These are phyloP conservation scores for Apocynum venetum DNA, from an alignment of 257 asterid genomes.

Conservation along the genomic window DNA sequence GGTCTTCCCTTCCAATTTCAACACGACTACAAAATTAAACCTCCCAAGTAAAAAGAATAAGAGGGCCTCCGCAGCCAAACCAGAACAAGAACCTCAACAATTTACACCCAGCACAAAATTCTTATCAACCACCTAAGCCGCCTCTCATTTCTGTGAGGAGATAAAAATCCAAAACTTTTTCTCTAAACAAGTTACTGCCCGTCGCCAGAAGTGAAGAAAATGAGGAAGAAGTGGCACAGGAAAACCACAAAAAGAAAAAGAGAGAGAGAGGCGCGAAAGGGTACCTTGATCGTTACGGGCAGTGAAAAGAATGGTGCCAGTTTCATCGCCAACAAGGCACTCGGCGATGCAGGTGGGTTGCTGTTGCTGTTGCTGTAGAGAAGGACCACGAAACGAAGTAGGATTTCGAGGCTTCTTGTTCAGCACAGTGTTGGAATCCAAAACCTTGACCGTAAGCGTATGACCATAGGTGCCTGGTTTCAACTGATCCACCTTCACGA, in stretches of 20 bases:
- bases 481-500: constrained; percentile 58
- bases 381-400: constrained; percentile 39
- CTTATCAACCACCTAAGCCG: too few relatives aligned
- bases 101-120: neutral
- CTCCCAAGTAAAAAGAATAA: neutral
- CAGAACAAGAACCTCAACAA: neutral
- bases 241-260: neutral
- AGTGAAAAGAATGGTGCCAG: constrained; percentile 74
- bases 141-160: neutral
- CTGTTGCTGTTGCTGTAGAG: constrained; percentile 46
- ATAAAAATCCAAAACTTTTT: neutral
- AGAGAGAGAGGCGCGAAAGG: neutral
- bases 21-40: constrained; percentile 3
- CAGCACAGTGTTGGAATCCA: constrained; percentile 57
- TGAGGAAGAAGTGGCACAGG: neutral
- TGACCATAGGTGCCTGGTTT: constrained; percentile 77
- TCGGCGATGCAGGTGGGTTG: constrained; percentile 58
- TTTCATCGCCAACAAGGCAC: constrained; percentile 79
- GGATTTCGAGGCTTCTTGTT: constrained; percentile 67
- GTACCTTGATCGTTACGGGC: constrained; percentile 79
- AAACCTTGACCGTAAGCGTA: constrained; percentile 54
- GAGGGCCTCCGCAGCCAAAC: neutral
- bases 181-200: neutral
- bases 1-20: neutral
- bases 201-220: neutral